Base-by-base conservation (phyloP, 129 eudicot genomes). In the Solidago caesia region DNA sequence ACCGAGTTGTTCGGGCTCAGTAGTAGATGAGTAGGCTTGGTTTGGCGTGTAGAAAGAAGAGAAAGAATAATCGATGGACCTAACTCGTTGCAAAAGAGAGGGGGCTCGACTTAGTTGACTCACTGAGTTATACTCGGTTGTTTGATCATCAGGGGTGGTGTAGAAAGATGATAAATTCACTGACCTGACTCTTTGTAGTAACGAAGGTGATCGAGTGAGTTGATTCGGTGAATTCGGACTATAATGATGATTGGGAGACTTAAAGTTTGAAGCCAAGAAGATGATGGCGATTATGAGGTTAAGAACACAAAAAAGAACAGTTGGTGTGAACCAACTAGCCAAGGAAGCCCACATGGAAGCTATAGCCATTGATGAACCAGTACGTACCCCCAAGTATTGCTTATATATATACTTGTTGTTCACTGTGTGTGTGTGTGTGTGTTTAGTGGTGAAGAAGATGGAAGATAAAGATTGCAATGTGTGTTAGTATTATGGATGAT, bases 281-380 rank as follows among this genome's bases (percentile, higher is more conserved):
- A 90, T 85, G 61, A 82, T 65, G 60, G 62, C 84, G 60, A 90
- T 85, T 78, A 75, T 73, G 74, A 90, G 81, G 81, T 90, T 87
- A 25, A 90, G 74, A 70, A 85, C 42, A 80, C 91, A 87, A 76
- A 90, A 90, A 33, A 90, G 83, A 67, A 80, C 11, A 3, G 86
- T 61, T 25, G 93, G 93, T 5, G 91, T 90, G 56, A 76, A 76
- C 89, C 87, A 84, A 67, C 79, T 52, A 2, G 78, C 64, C 46
- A 80, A 67, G 68, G 64, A 80, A 56, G 77, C 46, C 74, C 64
- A 83, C 64, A 67, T 67, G 45, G 79, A 67, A 62, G 83, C 42
- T 39, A 79, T 74, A 27, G 52, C 82, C 75, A 33, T 80, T 62
- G 77, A 78, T 62, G 46, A 9, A 61, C 44, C 63, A 21, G 21